Evolutionary conservation across 2,329 filamentous ascomycete species (phyloP).

Genomic region (Clonostachys solani): DNA sequence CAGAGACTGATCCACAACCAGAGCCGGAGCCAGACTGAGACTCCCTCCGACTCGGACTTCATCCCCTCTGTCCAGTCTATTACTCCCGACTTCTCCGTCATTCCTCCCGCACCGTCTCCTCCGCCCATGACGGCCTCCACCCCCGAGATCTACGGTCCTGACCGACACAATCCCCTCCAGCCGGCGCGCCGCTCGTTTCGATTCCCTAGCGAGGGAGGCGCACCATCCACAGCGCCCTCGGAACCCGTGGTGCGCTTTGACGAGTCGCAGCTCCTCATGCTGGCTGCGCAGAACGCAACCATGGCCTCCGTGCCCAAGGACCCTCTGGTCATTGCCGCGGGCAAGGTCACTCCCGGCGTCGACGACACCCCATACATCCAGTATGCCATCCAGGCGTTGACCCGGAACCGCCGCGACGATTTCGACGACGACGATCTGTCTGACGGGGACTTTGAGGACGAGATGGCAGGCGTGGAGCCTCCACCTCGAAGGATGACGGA

Average conservation of each 20-base stretch:
- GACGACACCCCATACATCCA: constrained; percentile 87
- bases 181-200: constrained; percentile 10
- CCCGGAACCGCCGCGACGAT: constrained; percentile 32
- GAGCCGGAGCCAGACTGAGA: background rate
- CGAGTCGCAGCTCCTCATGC: constrained; percentile 32
- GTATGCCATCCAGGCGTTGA: constrained; percentile 85
- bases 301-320: constrained; percentile 41
- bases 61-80: constrained; percentile 15
- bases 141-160: constrained; percentile 38
- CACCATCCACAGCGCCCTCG: constrained; percentile 6
- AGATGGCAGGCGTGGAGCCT: constrained; percentile 1
- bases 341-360: constrained; percentile 66
- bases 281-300: constrained; percentile 22
- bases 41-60: constrained; percentile 4
- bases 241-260: constrained; percentile 26
- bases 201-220: constrained; percentile 6
- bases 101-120: constrained; percentile 26
- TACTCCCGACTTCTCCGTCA: constrained; percentile 26
- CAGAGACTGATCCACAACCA: background rate
- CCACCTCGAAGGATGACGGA: background rate
- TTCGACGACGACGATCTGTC: constrained; percentile 1
- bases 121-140: constrained; percentile 18
- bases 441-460: constrained; percentile 2
- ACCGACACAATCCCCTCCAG: constrained; percentile 17
- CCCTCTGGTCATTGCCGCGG: constrained; percentile 42